A percentile compares a stretch with the other conserved stretches of the same genome.
These are phyloP conservation scores for Phalaenopsis aphrodite DNA, from an alignment of 106 monocot species.

Conservation along the genomic window DNA sequence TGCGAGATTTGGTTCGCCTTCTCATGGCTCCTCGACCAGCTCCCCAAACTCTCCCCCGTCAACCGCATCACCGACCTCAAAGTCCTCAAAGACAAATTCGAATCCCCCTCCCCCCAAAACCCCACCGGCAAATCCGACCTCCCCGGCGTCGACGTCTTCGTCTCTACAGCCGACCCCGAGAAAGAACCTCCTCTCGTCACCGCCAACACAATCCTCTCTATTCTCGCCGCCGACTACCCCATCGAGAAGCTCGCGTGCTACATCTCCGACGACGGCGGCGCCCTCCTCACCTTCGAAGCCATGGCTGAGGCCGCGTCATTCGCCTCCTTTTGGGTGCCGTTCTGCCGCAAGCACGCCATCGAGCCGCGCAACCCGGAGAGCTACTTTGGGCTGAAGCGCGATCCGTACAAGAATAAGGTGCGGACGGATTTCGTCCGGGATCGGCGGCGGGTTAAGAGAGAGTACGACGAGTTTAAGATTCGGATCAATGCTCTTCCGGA, in stretches of 20 bases:
- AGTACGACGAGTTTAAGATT: slow-evolving; percentile 78
- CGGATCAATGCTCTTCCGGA: slow-evolving; percentile 70
- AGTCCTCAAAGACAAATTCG: slow-evolving; percentile 68
- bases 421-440: slow-evolving; percentile 61
- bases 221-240: slow-evolving; percentile 67
- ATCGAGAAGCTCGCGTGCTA: slow-evolving; percentile 71
- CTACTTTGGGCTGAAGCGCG: slow-evolving; percentile 62
- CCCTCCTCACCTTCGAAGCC: slow-evolving; percentile 71
- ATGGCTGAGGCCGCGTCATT: slow-evolving; percentile 84
- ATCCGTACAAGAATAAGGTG: slow-evolving; percentile 76
- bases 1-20: slow-evolving; percentile 79
- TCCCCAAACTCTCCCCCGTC: slow-evolving; percentile 82
- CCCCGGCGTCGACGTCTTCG: slow-evolving; percentile 69
- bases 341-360: slow-evolving; percentile 62
- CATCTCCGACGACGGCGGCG: slow-evolving; percentile 77
- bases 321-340: slow-evolving; percentile 64
- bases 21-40: slow-evolving; percentile 62
- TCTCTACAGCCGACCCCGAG: slow-evolving; percentile 74
- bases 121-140: slow-evolving; percentile 64
- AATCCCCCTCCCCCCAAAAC: slow-evolving; percentile 29
- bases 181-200: slow-evolving; percentile 75
- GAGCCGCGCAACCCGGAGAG: slow-evolving; percentile 75
- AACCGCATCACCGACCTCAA: slow-evolving; percentile 65
- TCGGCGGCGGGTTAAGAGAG: slow-evolving; percentile 60
- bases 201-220: slow-evolving; percentile 72